Evolutionary conservation across 2,329 filamentous ascomycete species (phyloP), one percentile per base, ranked within the genome.

Genomic region (Venturia nashicola): DNA sequence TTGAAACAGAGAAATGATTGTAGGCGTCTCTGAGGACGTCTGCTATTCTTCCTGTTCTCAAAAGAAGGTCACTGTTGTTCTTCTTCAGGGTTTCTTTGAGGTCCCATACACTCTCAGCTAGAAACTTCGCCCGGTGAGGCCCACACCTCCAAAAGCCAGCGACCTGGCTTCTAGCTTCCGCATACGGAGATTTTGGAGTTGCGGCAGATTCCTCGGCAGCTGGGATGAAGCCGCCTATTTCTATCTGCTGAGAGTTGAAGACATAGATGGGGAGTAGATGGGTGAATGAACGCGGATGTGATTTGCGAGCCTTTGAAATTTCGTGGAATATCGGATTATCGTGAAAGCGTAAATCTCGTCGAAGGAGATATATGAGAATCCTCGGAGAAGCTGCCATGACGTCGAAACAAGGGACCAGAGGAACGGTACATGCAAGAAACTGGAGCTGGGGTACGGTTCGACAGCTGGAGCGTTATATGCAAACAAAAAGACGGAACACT

Each of bases 311-410:
- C 20, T 44, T 61, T 82, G 77, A 69, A 7, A 81, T 73, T 65
- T 80, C 77, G 70, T 90, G 80, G 23, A 93, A 80, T 51, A 91
- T 80, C 0, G 88, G 88, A 70, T 92, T 92, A 74, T 93, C 89
- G 36, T 83, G 79, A 34, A 89, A 78, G 66, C 90, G 86, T 23
- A 91, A 78, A 71, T 93, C 90, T 68, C 86, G 84, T 55, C 89
- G 84, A 43, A 92, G 74, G 27, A 92, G 73, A 70, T 91, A 91
- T 64, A 93, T 78, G 61, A 91, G 76, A 32, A 89, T 78, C 54
- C 75, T 76, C 5, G 68, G 74, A 20, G 63, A n/a, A 23, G 59
- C 27, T 43, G 59, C 32, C 51, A 57, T 57, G 51, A 57, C 51
- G 51, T 36, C 14, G 51, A 36, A 36, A n/a, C 32, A 57, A n/a